These are phyloP conservation scores for Viridothelium virens DNA, from an alignment of 495 filamentous ascomycete genomes.

Conservation along the genomic window DNA sequence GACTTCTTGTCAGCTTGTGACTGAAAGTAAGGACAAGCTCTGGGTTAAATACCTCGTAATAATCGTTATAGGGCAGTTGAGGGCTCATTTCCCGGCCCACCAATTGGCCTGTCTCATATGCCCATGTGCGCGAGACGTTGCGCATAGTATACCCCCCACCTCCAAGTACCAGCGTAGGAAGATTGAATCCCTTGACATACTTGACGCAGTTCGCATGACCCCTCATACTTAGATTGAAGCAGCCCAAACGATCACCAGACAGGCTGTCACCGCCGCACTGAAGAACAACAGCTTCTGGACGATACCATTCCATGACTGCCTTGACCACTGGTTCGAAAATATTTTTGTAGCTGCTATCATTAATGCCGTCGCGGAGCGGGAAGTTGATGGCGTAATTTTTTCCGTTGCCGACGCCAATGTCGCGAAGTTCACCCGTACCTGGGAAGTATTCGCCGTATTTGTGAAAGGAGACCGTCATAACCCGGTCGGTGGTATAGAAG, in stretches of 20 bases:
- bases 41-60: slow-evolving; percentile 70
- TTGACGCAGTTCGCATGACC: slow-evolving; percentile 97
- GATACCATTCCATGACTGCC: slow-evolving; percentile 92
- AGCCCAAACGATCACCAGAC: slow-evolving; percentile 88
- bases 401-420: slow-evolving; percentile 85
- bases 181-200: slow-evolving; percentile 84
- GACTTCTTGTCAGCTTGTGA: not conserved
- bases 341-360: slow-evolving; percentile 82
- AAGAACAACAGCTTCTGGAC: slow-evolving; percentile 87
- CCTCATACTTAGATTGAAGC: slow-evolving; percentile 96
- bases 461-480: slow-evolving; percentile 98
- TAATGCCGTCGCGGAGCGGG: slow-evolving; percentile 91
- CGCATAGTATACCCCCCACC: slow-evolving; percentile 99
- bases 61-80: slow-evolving; percentile 92
- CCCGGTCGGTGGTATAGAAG: slow-evolving; percentile 93
- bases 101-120: slow-evolving; percentile 86
- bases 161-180: slow-evolving; percentile 85
- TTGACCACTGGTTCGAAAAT: slow-evolving; percentile 94
- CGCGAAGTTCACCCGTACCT: slow-evolving; percentile 89
- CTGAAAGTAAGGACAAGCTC: too few species aligned
- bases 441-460: slow-evolving; percentile 99
- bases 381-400: slow-evolving; percentile 97
- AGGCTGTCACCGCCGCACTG: slow-evolving; percentile 96
- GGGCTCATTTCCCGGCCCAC: slow-evolving; percentile 72
- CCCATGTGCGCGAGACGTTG: slow-evolving; percentile 96